Conservation (phyloP, 148 eudicot genomes). For the Heliamphora exappendiculata region DNA sequence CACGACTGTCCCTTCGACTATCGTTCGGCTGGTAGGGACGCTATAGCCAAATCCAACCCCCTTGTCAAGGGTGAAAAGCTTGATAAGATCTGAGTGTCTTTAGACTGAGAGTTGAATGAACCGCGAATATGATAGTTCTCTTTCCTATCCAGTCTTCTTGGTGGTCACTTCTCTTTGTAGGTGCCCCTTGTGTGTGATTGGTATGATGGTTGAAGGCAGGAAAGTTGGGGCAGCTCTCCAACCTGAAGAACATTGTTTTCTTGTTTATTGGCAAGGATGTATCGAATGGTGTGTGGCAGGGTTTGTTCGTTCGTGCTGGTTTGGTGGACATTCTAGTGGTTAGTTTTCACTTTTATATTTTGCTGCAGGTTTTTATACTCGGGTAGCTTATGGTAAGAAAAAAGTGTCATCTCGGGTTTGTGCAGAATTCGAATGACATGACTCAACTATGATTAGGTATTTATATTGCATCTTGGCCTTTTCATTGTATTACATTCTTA, state of each 20-base stretch:
- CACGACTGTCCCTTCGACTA: not conserved
- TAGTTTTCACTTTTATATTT: not conserved
- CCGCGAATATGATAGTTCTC: not conserved
- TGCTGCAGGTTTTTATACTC: too few relatives aligned
- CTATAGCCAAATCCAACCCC: not conserved
- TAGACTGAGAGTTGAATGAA: not conserved
- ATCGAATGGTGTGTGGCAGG: not conserved
- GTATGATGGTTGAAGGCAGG: not conserved
- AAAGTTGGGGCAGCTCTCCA: not conserved
- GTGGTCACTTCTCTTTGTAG: not conserved
- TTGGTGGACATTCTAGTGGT: not conserved
- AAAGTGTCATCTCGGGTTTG: too few relatives aligned
- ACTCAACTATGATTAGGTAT: too few relatives aligned
- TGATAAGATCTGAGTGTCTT: not conserved
- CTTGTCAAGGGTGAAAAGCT: not conserved
- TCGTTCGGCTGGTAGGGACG: not conserved
- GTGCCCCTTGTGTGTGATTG: conserved; percentile 2
- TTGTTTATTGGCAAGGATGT: not conserved
- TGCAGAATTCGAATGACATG: too few relatives aligned
- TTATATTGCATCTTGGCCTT: too few relatives aligned
- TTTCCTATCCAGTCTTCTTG: not conserved
- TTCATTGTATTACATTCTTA: too few relatives aligned
- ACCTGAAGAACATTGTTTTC: not conserved
- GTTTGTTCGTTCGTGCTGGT: not conserved
- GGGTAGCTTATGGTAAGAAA: too few relatives aligned